Evolutionary conservation across 352 stramenopile genomes (phyloP), one percentile per base, ranked within the genome.

Genomic region (Aphanomyces euteiches): DNA sequence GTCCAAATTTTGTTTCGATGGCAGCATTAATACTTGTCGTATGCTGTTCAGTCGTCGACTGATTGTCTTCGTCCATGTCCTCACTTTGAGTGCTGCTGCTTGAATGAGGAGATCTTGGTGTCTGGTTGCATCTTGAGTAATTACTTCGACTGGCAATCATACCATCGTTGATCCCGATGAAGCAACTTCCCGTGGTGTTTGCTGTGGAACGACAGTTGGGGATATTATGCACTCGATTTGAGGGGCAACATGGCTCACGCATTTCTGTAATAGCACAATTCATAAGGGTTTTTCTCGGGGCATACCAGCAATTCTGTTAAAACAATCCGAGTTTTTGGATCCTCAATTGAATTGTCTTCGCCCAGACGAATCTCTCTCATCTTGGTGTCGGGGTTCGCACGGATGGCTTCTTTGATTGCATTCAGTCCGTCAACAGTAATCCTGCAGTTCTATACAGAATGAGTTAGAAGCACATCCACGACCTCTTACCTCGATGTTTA

Each of bases 161-260:
- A 28, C 28, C 28, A 28, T 28, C 28, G 28, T 28, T 28, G 28
- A 28, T 28, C 28, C 28, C 28, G 28, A 28, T 28, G 28, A 28
- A 28, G 28, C 28, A 28, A 28, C 28, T 28, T 34, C 15, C 38
- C 28, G 6, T 7, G 50, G 13, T 17, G 57, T 19, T 40, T 37
- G 41, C 47, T 70, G 56, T 36, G 47, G 64, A 6, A 70, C 64
- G 40, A 70, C 61, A 34, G 48, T 61, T 8, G 64, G 64, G 6
- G 64, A 70, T 36, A 70, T 70, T 21, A 70, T 70, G 64, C 64
- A 70, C 38, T 70, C 64, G 37, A 70, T 58, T 7, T 70, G 43
- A 34, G 64, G 64, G 10, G 43, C 37, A 7, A 70, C 54, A 7
- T 37, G 36, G 38, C 64, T 53, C 4, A 70, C 54, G 39, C 64